phyloP scores from a whole-genome alignment of 495 filamentous ascomycete genomes.

The Aspergillus biplanus region DNA sequence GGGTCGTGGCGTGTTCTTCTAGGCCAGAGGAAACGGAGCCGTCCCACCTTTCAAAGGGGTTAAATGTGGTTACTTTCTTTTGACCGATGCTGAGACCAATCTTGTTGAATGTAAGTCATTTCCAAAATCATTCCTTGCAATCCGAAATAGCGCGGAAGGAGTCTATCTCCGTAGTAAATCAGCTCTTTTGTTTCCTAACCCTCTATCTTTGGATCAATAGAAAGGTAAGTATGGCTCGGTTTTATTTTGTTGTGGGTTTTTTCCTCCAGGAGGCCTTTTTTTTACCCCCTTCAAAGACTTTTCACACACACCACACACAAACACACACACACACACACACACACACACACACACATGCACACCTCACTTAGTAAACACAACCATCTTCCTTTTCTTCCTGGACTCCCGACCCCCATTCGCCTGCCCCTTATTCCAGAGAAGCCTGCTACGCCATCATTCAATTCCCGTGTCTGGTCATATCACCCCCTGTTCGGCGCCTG shows the following conservation, averaged over 20 bases:
- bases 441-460: background rate
- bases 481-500: background rate
- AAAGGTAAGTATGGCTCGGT: background rate
- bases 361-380: background rate
- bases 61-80: slow-evolving; percentile 11
- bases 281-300: background rate
- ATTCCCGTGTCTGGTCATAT: slow-evolving; percentile 1
- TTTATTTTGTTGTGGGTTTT: slow-evolving; percentile 6
- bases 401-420: background rate
- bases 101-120: slow-evolving; percentile 11
- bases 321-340: background rate
- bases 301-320: too few species aligned
- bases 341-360: background rate
- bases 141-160: slow-evolving; percentile 2
- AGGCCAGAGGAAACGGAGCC: slow-evolving; percentile 3
- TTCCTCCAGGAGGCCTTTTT: background rate
- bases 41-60: slow-evolving; percentile 9
- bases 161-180: slow-evolving; percentile 9
- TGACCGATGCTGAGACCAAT: slow-evolving; percentile 5
- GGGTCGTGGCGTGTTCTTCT: slow-evolving; percentile 9
- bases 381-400: background rate
- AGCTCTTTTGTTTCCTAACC: background rate
- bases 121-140: background rate
- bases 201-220: background rate
- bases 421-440: background rate